A percentile compares a stretch with the other conserved stretches of the same genome.
phyloP scores from a whole-genome alignment of 2,329 filamentous ascomycete genomes.

The Fusarium sp. region DNA sequence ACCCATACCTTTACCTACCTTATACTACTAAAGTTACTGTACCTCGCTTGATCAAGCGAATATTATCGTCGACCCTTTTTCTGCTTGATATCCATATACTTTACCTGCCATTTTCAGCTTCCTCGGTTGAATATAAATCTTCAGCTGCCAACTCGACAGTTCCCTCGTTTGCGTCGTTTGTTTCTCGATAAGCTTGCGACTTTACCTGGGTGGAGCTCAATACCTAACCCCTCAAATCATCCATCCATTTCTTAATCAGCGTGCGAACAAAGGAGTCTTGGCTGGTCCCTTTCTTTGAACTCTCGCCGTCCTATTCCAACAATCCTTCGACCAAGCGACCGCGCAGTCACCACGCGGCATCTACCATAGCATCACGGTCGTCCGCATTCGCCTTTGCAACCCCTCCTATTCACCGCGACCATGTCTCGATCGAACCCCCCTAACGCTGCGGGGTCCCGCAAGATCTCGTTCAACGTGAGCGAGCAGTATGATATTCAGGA shows the following conservation, averaged over 20 bases:
- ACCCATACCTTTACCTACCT: conserved; percentile 1
- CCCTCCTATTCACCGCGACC: conserved; percentile 22
- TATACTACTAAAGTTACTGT: conserved; percentile 24
- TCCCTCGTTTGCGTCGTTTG: conserved; percentile 11
- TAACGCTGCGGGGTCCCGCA: conserved; percentile 78
- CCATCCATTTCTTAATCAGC: conserved; percentile 39
- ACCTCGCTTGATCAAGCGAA: conserved; percentile 21
- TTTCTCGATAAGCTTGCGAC: conserved; percentile 34
- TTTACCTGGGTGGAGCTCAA: conserved; percentile 42
- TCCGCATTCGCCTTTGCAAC: conserved; percentile 8
- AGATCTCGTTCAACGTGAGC: conserved; percentile 99
- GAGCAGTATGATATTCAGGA: conserved; percentile 99
- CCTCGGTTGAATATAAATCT: conserved; percentile 27
- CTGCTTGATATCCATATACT: conserved; percentile 9
- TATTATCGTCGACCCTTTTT: conserved; percentile 34
- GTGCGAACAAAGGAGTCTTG: conserved; percentile 48
- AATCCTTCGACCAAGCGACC: conserved; percentile 30
- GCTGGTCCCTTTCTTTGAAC: conserved; percentile 44
- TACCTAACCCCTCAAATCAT: conserved; percentile 40
- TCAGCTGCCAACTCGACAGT: conserved; percentile 15
- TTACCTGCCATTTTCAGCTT: conserved; percentile 13
- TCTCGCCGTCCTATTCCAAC: conserved; percentile 28
- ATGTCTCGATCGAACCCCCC: conserved; percentile 72
- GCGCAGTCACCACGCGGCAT: conserved; percentile 24
- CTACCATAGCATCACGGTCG: conserved; percentile 10